Percentiles rank a stretch among this genome's conserved stretches.
Evolutionary conservation across 2,329 filamentous ascomycete genomes (phyloP).

Genomic region (Penicillium fuscoglaucum): DNA sequence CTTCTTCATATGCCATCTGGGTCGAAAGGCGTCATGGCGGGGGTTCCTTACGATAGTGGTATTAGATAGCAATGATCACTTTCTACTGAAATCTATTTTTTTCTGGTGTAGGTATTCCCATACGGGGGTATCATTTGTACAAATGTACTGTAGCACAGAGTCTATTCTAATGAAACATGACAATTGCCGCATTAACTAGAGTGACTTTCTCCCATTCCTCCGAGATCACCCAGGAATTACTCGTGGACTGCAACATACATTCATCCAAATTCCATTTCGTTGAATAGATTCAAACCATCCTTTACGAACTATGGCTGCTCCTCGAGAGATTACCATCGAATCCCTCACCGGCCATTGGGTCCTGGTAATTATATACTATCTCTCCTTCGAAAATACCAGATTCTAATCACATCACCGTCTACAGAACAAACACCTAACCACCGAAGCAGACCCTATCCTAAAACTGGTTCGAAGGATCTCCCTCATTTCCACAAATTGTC

Average conservation of each 20-base stretch:
- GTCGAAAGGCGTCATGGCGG: constrained; percentile 23
- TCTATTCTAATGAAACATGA: background rate
- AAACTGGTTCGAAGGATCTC: background rate
- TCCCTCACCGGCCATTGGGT: constrained; percentile 2
- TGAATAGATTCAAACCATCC: background rate
- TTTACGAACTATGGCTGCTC: constrained; percentile 2
- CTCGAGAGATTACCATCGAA: background rate
- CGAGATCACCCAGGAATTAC: background rate
- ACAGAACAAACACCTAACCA: constrained; percentile 5
- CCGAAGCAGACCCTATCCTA: background rate
- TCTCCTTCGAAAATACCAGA: background rate
- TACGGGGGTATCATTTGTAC: background rate
- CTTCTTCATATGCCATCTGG: constrained; percentile 17
- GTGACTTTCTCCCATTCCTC: background rate
- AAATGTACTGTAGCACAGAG: background rate
- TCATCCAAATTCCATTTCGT: background rate
- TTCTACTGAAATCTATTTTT: constrained; percentile 4
- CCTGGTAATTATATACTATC: background rate
- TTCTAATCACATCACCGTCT: background rate
- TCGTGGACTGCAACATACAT: background rate
- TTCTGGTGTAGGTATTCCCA: background rate
- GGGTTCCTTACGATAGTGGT: constrained; percentile 20
- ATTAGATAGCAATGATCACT: constrained; percentile 29
- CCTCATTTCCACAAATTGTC: background rate
- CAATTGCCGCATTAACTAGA: background rate